A percentile compares a stretch with the other conserved stretches of the same genome.
Evolutionary conservation across 192 early-diverging fungal genomes (phyloP).

Genomic region (Helicostylum pulchrum): DNA sequence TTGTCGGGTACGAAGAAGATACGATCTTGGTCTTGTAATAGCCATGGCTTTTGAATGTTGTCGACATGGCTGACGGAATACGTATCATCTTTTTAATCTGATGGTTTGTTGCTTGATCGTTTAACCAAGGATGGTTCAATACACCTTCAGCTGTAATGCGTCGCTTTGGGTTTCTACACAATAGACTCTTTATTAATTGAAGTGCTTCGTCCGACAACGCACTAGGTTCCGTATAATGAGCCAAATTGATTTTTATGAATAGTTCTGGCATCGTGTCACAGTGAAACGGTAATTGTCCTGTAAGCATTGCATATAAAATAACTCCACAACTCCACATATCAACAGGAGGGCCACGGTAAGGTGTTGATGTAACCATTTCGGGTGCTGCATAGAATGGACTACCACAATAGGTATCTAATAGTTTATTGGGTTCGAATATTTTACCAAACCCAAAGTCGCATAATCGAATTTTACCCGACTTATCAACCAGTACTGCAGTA

Average conservation of each 20-base stretch:
- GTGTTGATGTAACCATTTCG: slow-evolving; percentile 29
- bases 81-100: neutral
- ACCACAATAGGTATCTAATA: slow-evolving; percentile 41
- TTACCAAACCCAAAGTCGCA: slow-evolving; percentile 30
- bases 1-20: neutral
- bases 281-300: slow-evolving; percentile 79
- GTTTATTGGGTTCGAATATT: slow-evolving; percentile 60
- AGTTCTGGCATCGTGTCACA: slow-evolving; percentile 68
- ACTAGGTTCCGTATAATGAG: slow-evolving; percentile 52
- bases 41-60: neutral
- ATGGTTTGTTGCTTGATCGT: neutral
- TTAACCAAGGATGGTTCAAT: slow-evolving; percentile 52
- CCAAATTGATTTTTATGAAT: slow-evolving; percentile 63
- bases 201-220: slow-evolving; percentile 33
- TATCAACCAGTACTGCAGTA: slow-evolving; percentile 37
- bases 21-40: neutral
- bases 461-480: slow-evolving; percentile 55
- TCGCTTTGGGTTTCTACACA: slow-evolving; percentile 45
- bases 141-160: slow-evolving; percentile 51
- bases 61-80: slow-evolving; percentile 4
- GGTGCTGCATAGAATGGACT: slow-evolving; percentile 33
- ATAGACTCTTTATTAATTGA: slow-evolving; percentile 39
- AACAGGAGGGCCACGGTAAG: slow-evolving; percentile 50
- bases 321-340: slow-evolving; percentile 96
- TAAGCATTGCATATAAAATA: slow-evolving; percentile 81